phyloP scores from a whole-genome alignment of 148 eudicot genomes.

The Linanthus parryae region DNA sequence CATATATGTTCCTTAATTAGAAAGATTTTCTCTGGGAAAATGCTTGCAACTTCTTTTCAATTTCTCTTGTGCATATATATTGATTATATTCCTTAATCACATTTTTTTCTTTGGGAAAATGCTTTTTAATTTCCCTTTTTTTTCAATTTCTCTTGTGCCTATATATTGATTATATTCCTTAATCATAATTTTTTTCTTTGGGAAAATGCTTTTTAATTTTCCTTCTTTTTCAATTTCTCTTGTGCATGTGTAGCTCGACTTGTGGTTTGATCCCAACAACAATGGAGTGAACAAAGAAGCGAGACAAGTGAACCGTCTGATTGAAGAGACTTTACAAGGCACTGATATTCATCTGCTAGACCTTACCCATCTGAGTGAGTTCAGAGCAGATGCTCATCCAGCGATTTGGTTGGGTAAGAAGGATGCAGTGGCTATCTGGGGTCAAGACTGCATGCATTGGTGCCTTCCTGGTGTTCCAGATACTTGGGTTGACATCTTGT shows the following conservation, averaged over 20 bases:
- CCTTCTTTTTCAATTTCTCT: background rate
- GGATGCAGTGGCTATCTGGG: conserved; percentile 94
- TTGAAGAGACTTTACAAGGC: conserved; percentile 50
- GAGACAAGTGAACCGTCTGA: conserved; percentile 51
- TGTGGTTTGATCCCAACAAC: conserved; percentile 87
- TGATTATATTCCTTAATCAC: no score
- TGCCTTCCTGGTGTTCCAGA: conserved; percentile 96
- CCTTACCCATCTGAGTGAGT: conserved; percentile 78
- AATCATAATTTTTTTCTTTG: no score
- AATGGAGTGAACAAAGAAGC: conserved; percentile 97
- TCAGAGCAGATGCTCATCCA: conserved; percentile 94
- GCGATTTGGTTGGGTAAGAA: conserved; percentile 92
- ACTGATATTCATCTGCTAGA: conserved; percentile 56
- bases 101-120: no score
- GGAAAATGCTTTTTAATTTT: background rate
- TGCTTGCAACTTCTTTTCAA: no score
- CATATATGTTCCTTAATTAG: no score
- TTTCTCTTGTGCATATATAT: no score
- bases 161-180: no score
- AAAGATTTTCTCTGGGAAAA: no score
- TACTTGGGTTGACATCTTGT: conserved; percentile 81
- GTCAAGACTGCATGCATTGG: conserved; percentile 99
- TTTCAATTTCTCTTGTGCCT: no score
- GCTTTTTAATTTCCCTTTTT: no score
- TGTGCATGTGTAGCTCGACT: conserved; percentile 62